Conservation (phyloP, 495 filamentous ascomycete genomes). For the Chaetomium cochliodes region DNA sequence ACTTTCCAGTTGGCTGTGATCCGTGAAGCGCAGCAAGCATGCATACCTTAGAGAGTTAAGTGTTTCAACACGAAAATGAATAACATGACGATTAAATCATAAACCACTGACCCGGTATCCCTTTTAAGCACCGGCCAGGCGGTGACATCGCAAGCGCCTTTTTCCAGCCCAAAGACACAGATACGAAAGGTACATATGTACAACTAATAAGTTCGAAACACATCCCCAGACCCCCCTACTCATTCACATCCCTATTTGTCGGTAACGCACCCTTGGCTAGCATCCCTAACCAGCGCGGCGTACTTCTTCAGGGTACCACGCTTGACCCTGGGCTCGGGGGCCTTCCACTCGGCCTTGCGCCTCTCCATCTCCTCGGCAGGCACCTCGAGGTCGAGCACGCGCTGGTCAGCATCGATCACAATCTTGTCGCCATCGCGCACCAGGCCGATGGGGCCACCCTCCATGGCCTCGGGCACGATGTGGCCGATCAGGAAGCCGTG, state of each 20-base stretch:
- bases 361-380: conserved; percentile 61
- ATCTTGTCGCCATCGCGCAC: conserved; percentile 68
- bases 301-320: conserved; percentile 80
- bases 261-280: conserved; percentile 78
- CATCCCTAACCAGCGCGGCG: conserved; percentile 65
- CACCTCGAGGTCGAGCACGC: conserved; percentile 60
- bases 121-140: conserved; percentile 2
- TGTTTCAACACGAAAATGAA: neutral
- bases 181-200: conserved; percentile 25
- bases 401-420: conserved; percentile 68
- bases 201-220: conserved; percentile 8
- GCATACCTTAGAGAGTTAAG: no score
- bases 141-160: conserved; percentile 15
- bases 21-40: no score
- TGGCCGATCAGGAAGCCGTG: conserved; percentile 81
- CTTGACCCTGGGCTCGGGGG: conserved; percentile 64
- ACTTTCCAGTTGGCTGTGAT: neutral
- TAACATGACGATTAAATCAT: conserved; percentile 7
- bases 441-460: conserved; percentile 67
- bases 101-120: conserved; percentile 18
- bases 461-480: conserved; percentile 68
- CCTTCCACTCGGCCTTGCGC: conserved; percentile 62
- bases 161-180: conserved; percentile 13
- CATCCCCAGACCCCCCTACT: neutral
- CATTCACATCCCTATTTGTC: conserved; percentile 43